Evolutionary conservation across 331 rosid genomes (phyloP).

Genomic region (Spiraea crenata): DNA sequence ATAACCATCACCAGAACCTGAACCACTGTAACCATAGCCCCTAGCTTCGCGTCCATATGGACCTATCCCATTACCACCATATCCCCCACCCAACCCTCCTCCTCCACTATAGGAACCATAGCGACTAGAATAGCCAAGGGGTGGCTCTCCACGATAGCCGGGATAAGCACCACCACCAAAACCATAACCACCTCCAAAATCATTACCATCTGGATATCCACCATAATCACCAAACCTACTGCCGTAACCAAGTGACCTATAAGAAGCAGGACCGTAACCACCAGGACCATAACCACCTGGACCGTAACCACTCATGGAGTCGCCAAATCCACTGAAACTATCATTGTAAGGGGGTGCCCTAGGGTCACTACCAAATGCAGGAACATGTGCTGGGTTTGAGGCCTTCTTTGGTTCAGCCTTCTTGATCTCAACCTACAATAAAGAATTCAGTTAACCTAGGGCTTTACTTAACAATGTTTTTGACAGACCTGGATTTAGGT

Average conservation of each 20-base stretch:
- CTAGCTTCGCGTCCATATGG: conserved; percentile 55
- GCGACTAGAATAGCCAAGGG: conserved; percentile 60
- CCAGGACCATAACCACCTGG: conserved; percentile 46
- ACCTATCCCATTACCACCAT: conserved; percentile 56
- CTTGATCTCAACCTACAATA: conserved; percentile 92
- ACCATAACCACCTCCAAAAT: conserved; percentile 52
- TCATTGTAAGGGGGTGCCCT: conserved; percentile 64
- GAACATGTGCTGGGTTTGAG: conserved; percentile 61
- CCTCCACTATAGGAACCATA: conserved; percentile 55
- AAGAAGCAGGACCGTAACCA: conserved; percentile 48
- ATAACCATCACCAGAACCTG: conserved; percentile 44
- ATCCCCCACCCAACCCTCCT: conserved; percentile 53
- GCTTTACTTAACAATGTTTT: conserved; percentile 27
- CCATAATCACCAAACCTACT: conserved; percentile 58
- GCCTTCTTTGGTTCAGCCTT: conserved; percentile 77
- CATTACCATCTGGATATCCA: conserved; percentile 53
- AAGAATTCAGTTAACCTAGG: conserved; percentile 67
- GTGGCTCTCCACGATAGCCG: conserved; percentile 53
- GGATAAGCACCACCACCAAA: conserved; percentile 51
- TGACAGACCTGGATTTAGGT: conserved; percentile 28
- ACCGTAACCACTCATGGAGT: conserved; percentile 50
- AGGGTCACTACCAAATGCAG: conserved; percentile 66
- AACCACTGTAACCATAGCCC: conserved; percentile 56
- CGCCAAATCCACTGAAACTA: conserved; percentile 48
- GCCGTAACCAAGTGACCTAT: conserved; percentile 59